Conservation (phyloP, 73 alveolate species). For the Blepharisma japonicum region DNA sequence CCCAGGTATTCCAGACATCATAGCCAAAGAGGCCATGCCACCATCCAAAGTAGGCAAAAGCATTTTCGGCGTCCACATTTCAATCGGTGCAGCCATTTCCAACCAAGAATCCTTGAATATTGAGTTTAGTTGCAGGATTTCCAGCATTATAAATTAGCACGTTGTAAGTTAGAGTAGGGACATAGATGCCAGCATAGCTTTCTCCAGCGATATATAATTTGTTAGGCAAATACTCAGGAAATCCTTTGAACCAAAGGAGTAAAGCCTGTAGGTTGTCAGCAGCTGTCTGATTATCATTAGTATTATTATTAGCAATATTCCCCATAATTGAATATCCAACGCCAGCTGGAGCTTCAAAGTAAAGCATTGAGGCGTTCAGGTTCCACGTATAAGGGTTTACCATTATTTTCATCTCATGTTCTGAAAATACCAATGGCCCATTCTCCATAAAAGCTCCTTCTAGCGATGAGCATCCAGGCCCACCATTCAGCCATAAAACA, state of each 20-base stretch:
- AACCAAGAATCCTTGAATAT: constrained; percentile 49
- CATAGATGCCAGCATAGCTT: constrained; percentile 93
- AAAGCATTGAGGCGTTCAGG: constrained; percentile 67
- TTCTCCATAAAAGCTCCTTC: constrained; percentile 78
- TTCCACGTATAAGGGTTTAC: constrained; percentile 92
- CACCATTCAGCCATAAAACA: constrained; percentile 90
- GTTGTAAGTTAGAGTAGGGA: constrained; percentile 74
- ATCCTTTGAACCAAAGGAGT: constrained; percentile 35
- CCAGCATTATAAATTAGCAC: constrained; percentile 26
- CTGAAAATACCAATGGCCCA: constrained; percentile 77
- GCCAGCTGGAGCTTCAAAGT: constrained; percentile 95
- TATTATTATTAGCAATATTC: not conserved
- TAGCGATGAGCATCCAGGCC: constrained; percentile 89
- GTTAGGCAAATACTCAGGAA: constrained; percentile 63
- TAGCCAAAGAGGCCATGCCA: constrained; percentile 10
- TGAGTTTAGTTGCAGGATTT: constrained; percentile 21
- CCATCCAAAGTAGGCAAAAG: not conserved
- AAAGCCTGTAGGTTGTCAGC: constrained; percentile 41
- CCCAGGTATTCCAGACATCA: not conserved
- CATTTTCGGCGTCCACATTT: not conserved
- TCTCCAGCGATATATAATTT: constrained; percentile 88
- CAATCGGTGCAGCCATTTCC: constrained; percentile 55
- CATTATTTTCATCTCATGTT: constrained; percentile 45
- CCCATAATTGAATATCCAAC: constrained; percentile 77
- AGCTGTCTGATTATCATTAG: constrained; percentile 41